A percentile compares a stretch with the other conserved stretches of the same genome.
phyloP scores from a whole-genome alignment of 1,284 basidiomycete genomes.

The Microbotryum silenes-acaulis region DNA sequence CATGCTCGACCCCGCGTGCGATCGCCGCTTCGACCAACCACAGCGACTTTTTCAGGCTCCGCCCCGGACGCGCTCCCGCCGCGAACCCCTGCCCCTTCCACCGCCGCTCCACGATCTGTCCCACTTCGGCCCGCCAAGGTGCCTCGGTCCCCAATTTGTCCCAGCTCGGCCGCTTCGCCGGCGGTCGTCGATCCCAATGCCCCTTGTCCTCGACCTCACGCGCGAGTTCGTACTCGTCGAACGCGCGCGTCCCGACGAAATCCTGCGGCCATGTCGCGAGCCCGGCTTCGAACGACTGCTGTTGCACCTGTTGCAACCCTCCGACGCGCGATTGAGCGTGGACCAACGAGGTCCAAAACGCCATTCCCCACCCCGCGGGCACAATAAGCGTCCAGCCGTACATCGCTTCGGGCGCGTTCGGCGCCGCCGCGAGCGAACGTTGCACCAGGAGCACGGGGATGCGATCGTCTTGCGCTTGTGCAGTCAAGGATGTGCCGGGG shows the following conservation, averaged over 20 bases:
- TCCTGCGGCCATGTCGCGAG: slow-evolving; percentile 69
- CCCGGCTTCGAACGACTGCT: slow-evolving; percentile 71
- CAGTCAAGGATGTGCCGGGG: slow-evolving; percentile 62
- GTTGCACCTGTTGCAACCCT: slow-evolving; percentile 67
- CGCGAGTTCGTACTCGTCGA: slow-evolving; percentile 45
- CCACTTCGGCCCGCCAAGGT: slow-evolving; percentile 74
- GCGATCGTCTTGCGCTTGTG: slow-evolving; percentile 64
- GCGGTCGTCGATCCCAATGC: slow-evolving; percentile 70
- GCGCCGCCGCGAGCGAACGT: slow-evolving; percentile 53
- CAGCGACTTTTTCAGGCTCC: not conserved
- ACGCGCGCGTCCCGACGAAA: slow-evolving; percentile 55
- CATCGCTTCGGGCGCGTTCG: slow-evolving; percentile 39
- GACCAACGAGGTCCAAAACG: slow-evolving; percentile 70
- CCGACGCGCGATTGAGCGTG: slow-evolving; percentile 71
- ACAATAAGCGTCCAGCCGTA: slow-evolving; percentile 79
- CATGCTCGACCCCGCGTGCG: not conserved
- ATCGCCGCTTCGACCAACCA: not conserved
- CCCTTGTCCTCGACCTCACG: slow-evolving; percentile 50
- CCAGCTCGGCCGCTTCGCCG: slow-evolving; percentile 71
- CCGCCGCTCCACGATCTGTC: slow-evolving; percentile 47
- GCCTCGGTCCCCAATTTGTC: slow-evolving; percentile 45
- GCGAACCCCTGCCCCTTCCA: not conserved
- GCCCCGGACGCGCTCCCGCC: not conserved
- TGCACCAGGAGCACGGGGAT: slow-evolving; percentile 75
- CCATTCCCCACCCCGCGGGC: slow-evolving; percentile 78